Conservation (phyloP, 2,329 filamentous ascomycete genomes). For the Parafenestella ontariensis region DNA sequence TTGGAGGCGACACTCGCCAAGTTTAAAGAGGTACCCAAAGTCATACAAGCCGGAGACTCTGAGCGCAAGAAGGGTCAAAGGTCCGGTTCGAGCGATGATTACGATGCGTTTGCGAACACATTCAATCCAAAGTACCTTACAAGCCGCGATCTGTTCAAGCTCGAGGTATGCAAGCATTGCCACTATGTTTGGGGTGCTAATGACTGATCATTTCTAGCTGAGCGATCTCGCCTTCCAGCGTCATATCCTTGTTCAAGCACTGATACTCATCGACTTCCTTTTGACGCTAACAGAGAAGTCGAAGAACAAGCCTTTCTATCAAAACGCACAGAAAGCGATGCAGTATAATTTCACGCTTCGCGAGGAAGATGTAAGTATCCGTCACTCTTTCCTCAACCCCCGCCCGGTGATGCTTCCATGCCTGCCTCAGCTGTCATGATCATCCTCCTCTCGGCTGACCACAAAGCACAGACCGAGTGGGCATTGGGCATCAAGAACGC, state of each 20-base stretch:
- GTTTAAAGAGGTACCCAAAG: slow-evolving; percentile 75
- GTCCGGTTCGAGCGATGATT: slow-evolving; percentile 68
- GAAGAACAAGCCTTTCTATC: slow-evolving; percentile 76
- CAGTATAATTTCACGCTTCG: slow-evolving; percentile 78
- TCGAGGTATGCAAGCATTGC: slow-evolving; percentile 70
- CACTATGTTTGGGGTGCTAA: slow-evolving; percentile 25
- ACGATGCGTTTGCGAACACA: slow-evolving; percentile 70
- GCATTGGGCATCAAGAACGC: slow-evolving; percentile 75
- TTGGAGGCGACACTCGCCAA: slow-evolving; percentile 70
- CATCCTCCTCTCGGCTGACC: slow-evolving; percentile 42
- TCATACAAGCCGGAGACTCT: slow-evolving; percentile 73
- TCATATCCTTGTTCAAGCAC: slow-evolving; percentile 91
- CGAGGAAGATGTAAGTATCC: slow-evolving; percentile 77
- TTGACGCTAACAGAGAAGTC: slow-evolving; percentile 84
- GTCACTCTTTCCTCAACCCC: slow-evolving; percentile 19
- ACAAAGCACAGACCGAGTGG: slow-evolving; percentile 74
- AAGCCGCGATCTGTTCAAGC: slow-evolving; percentile 93
- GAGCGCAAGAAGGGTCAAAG: slow-evolving; percentile 65
- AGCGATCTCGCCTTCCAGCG: slow-evolving; percentile 93
- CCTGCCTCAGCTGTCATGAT: slow-evolving; percentile 29
- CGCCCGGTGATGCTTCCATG: slow-evolving; percentile 20
- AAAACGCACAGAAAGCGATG: slow-evolving; percentile 83
- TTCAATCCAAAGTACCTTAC: slow-evolving; percentile 99
- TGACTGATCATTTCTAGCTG: slow-evolving; percentile 63
- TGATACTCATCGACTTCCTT: slow-evolving; percentile 94